These are phyloP conservation scores for Shiraia bambusicola DNA, from an alignment of 2,329 filamentous ascomycete species.

Conservation along the genomic window DNA sequence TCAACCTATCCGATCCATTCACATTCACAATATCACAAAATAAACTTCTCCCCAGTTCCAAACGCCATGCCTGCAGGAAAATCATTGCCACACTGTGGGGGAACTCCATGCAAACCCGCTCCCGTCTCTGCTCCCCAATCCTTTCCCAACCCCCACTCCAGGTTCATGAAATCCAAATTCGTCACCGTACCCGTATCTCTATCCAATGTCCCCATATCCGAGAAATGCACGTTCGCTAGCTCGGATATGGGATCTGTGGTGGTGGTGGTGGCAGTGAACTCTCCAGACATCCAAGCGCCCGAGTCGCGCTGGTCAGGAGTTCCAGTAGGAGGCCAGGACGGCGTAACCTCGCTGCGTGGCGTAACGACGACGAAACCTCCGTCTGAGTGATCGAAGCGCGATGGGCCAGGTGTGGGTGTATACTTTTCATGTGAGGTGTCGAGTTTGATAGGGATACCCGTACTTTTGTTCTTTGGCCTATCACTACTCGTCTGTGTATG, in stretches of 20 bases:
- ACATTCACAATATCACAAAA: too few relatives aligned
- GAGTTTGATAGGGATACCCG: too few relatives aligned
- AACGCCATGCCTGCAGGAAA: slow-evolving; percentile 9
- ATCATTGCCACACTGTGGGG: slow-evolving; percentile 15
- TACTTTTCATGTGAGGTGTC: too few relatives aligned
- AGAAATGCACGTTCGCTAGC: slow-evolving; percentile 38
- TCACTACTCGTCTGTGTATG: slow-evolving; percentile 29
- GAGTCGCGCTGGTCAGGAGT: slow-evolving; percentile 7
- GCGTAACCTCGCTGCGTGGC: too few relatives aligned
- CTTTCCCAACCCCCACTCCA: slow-evolving; percentile 25
- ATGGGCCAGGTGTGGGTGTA: not conserved
- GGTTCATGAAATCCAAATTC: slow-evolving; percentile 35
- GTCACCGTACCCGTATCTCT: slow-evolving; percentile 14
- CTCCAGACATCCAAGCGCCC: slow-evolving; percentile 33
- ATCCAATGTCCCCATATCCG: slow-evolving; percentile 26
- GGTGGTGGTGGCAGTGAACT: slow-evolving; percentile 25
- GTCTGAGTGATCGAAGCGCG: slow-evolving; percentile 15
- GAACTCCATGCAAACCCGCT: slow-evolving; percentile 36
- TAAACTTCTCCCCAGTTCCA: slow-evolving; percentile 1
- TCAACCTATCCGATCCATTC: too few relatives aligned
- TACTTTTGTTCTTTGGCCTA: slow-evolving; percentile 6
- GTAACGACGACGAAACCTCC: slow-evolving; percentile 37
- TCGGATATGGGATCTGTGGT: slow-evolving; percentile 12
- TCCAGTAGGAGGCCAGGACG: too few relatives aligned
- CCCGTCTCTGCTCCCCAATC: slow-evolving; percentile 15